A percentile compares a stretch with the other conserved stretches of the same genome.
These are phyloP conservation scores for Fusarium oligoseptatum DNA, from an alignment of 2,329 filamentous ascomycete species.

Conservation along the genomic window DNA sequence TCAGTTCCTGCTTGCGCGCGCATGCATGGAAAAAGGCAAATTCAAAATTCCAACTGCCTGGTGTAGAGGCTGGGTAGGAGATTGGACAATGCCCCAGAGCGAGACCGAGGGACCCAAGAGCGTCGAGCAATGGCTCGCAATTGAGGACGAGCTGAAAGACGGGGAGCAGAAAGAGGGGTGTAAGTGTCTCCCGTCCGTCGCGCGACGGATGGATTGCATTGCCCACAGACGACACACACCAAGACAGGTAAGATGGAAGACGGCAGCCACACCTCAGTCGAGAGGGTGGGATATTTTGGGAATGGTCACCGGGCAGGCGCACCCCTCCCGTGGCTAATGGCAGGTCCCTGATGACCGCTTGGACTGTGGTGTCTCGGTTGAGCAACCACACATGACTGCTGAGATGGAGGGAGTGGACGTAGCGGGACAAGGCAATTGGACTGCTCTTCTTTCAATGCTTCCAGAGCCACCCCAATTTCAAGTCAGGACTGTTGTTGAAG, in stretches of 20 bases:
- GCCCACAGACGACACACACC: conserved; percentile 13
- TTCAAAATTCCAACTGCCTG: conserved; percentile 14
- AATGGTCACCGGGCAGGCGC: conserved; percentile 37
- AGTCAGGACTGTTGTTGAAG: not conserved
- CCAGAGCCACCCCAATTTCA: conserved; percentile 9
- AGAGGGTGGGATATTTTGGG: conserved; percentile 43
- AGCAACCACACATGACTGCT: conserved; percentile 37
- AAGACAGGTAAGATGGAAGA: not conserved
- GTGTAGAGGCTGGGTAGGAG: not conserved
- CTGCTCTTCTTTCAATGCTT: conserved; percentile 6
- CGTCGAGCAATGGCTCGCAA: conserved; percentile 23
- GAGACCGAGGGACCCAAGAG: not conserved
- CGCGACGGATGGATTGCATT: conserved; percentile 25
- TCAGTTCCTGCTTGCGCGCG: conserved; percentile 1
- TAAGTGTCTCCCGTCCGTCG: conserved; percentile 18
- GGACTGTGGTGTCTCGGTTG: not conserved
- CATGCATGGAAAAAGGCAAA: conserved; percentile 3
- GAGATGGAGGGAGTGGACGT: conserved; percentile 13
- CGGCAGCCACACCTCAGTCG: conserved; percentile 30
- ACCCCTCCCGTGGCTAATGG: conserved; percentile 34
- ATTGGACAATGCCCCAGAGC: conserved; percentile 17
- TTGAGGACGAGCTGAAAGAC: conserved; percentile 18
- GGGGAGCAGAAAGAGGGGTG: conserved; percentile 13
- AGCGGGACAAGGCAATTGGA: conserved; percentile 4
- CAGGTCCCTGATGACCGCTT: conserved; percentile 40